phyloP scores from a whole-genome alignment of 768 basidiomycete species.

The Coprinopsis sp. region DNA sequence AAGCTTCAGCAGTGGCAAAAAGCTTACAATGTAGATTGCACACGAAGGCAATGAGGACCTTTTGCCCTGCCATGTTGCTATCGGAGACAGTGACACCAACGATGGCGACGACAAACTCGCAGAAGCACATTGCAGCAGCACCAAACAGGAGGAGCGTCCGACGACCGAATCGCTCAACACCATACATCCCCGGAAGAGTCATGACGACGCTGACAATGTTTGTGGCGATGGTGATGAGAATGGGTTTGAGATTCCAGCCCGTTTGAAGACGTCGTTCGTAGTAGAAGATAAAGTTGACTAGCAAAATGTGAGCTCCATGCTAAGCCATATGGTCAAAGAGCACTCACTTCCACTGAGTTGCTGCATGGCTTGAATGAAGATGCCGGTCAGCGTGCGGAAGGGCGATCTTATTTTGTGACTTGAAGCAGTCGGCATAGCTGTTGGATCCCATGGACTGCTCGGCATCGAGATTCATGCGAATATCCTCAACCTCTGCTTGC shows the following conservation, averaged over 20 bases:
- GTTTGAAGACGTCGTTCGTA: slow-evolving; percentile 64
- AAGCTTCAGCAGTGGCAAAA: too few relatives aligned
- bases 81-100: slow-evolving; percentile 49
- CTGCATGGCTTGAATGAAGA: slow-evolving; percentile 76
- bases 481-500: slow-evolving; percentile 46
- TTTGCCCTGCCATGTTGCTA: slow-evolving; percentile 47
- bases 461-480: slow-evolving; percentile 51
- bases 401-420: slow-evolving; percentile 52
- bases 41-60: slow-evolving; percentile 56
- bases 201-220: slow-evolving; percentile 74
- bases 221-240: slow-evolving; percentile 67
- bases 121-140: slow-evolving; percentile 77
- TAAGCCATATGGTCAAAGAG: too few relatives aligned
- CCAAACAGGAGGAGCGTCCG: slow-evolving; percentile 76
- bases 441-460: slow-evolving; percentile 58
- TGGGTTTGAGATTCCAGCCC: slow-evolving; percentile 48
- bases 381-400: slow-evolving; percentile 78
- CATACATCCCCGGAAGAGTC: slow-evolving; percentile 77
- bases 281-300: slow-evolving; percentile 74
- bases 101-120: slow-evolving; percentile 73
- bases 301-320: slow-evolving; percentile 79
- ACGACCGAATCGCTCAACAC: slow-evolving; percentile 80
- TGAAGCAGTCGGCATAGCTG: slow-evolving; percentile 58
- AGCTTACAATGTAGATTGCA: slow-evolving; percentile 52
- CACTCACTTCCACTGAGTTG: too few relatives aligned